phyloP scores from a whole-genome alignment of 2,329 filamentous ascomycete genomes.

The Akanthomyces muscarius region DNA sequence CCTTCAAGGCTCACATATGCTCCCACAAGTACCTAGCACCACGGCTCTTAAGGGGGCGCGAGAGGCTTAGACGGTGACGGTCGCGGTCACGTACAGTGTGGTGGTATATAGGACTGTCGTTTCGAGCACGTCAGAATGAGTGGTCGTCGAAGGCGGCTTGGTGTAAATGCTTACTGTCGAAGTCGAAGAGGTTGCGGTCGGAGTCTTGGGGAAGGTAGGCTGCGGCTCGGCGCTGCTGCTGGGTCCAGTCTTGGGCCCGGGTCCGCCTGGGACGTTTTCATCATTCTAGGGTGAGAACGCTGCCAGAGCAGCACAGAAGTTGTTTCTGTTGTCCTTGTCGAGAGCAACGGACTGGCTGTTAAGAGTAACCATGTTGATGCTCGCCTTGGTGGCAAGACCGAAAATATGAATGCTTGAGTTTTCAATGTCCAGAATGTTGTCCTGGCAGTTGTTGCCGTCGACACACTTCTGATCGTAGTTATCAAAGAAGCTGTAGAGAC shows the following conservation, averaged over 20 bases:
- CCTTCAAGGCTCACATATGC: not conserved
- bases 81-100: slow-evolving; percentile 22
- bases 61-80: not conserved
- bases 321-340: slow-evolving; percentile 61
- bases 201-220: not conserved
- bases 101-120: slow-evolving; percentile 22
- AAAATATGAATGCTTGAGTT: slow-evolving; percentile 62
- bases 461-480: slow-evolving; percentile 74
- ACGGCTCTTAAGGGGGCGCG: not conserved
- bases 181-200: not conserved
- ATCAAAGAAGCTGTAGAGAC: slow-evolving; percentile 79
- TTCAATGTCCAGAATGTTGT: slow-evolving; percentile 72
- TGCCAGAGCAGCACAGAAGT: slow-evolving; percentile 60
- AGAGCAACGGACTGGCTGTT: slow-evolving; percentile 51
- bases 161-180: slow-evolving; percentile 7
- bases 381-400: slow-evolving; percentile 70
- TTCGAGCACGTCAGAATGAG: slow-evolving; percentile 14
- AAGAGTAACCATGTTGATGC: slow-evolving; percentile 67
- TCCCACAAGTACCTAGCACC: not conserved
- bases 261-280: not conserved
- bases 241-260: slow-evolving; percentile 5
- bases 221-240: not conserved
- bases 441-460: slow-evolving; percentile 64
- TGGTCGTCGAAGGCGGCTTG: not conserved
- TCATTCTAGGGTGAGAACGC: slow-evolving; percentile 36